phyloP scores from a whole-genome alignment of 257 asterid species.

The Primulina tabacum region DNA sequence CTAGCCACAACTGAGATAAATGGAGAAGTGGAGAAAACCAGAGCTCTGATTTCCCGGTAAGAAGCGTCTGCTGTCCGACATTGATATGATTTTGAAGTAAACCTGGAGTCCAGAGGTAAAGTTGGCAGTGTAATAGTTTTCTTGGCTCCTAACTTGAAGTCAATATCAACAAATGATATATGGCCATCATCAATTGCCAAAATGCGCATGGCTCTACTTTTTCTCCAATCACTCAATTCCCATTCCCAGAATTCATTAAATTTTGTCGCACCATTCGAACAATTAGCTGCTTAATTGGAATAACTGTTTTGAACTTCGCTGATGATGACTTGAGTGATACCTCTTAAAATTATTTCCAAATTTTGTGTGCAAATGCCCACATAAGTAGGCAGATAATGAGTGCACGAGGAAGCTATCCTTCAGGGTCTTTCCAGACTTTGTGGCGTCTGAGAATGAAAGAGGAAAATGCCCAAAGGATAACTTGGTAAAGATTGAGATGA shows the following conservation, averaged over 20 bases:
- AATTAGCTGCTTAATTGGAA: slow-evolving; percentile 49
- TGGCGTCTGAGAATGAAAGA: slow-evolving; percentile 77
- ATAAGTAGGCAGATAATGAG: slow-evolving; percentile 65
- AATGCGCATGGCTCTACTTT: slow-evolving; percentile 76
- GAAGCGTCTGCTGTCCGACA: slow-evolving; percentile 36
- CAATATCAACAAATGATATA: slow-evolving; percentile 65
- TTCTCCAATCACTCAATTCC: slow-evolving; percentile 98
- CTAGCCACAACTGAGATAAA: slow-evolving; percentile 68
- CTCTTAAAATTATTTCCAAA: slow-evolving; percentile 84
- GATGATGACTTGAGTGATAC: slow-evolving; percentile 40
- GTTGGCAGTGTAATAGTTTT: slow-evolving; percentile 73
- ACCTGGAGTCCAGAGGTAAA: slow-evolving; percentile 82
- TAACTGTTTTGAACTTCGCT: slow-evolving; percentile 33
- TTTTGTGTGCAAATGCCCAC: slow-evolving; percentile 86
- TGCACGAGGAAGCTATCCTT: slow-evolving; percentile 47
- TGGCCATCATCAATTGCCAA: slow-evolving; percentile 78
- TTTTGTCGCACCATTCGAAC: slow-evolving; percentile 32
- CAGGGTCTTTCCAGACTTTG: slow-evolving; percentile 71
- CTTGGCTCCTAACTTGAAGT: slow-evolving; percentile 56
- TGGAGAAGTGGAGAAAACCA: slow-evolving; percentile 75
- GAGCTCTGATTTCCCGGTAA: slow-evolving; percentile 50
- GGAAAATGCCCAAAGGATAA: slow-evolving; percentile 91
- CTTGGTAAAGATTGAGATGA: slow-evolving; percentile 50
- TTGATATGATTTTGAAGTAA: slow-evolving; percentile 38
- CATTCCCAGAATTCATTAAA: slow-evolving; percentile 80